Base-by-base conservation (phyloP, 768 basidiomycete genomes). In the Tricholoma furcatifolium region DNA sequence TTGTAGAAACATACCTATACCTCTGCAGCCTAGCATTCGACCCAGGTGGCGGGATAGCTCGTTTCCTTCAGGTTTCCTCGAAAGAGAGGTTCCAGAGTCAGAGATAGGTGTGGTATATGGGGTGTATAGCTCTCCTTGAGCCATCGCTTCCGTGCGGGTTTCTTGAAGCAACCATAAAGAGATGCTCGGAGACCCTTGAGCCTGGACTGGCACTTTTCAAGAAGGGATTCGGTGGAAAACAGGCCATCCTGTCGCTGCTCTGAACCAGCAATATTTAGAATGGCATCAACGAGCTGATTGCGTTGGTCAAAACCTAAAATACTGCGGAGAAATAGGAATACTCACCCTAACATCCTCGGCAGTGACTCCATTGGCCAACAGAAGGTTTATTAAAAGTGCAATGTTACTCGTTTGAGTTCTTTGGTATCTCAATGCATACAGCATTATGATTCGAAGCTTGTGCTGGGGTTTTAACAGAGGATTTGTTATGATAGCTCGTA, bases 71-170 rank as follows among this genome's bases (percentile, higher is more conserved):
- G 69, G 48, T 88, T 78, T 9, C 94, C 95, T 65, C 84, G 92
- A 62, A 95, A 81, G 4, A 99, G 71, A 47, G 88, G 80, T 62
- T 99, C 96, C 14, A 98, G 71, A 2, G 96, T 98, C 63, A 96
- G 88, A 1, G 88, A 85, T 6, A 99, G 75, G 68, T 95, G 94
- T 6, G 97, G 97, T 15, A 85, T 86, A 62, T 98, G 97, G 60
- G 98, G 96, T 51, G 93, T 99, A 67, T 98, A 98, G 14, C 98
- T 94, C 62, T 99, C 98, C 71, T 99, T 96, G 4, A 98, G 96
- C 2, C 97, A 30, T 15, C 24, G 35, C 32, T 31, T 36, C 8
- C 34, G 39, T 30, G 14, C n/a, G 9, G 3, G 14, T 17, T 20
- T 20, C 39, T 43, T 23, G 48, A 10, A 53, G 24, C 42, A 9